Evolutionary conservation across 1,284 basidiomycete genomes (phyloP), one percentile per base, ranked within the genome.

Genomic region (Dichomitus squalens): DNA sequence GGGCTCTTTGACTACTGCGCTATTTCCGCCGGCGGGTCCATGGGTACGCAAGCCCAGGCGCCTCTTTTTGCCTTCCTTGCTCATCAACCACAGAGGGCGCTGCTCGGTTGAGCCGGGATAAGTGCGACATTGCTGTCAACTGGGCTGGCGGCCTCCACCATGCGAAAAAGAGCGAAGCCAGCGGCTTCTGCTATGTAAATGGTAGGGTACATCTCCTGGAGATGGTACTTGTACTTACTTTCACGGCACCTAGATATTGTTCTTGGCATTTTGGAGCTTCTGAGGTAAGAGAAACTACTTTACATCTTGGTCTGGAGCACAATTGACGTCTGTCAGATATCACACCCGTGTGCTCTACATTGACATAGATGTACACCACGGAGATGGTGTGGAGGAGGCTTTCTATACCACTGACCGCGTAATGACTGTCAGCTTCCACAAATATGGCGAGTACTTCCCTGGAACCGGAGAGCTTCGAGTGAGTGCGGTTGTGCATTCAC

Each of bases 371-470:
- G 94, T 98, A 0, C 97, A 99, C 73, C 97, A 99, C 66, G 97
- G 97, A 16, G 97, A 99, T 73, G 97, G 97, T 41, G 97, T 99
- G 7, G 97, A 99, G 72, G 97, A 99, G 74, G 97, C 97, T 0
- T 99, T 99, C 73, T 99, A 98, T 73, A 97, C 96, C 0, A 99
- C 97, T 14, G 96, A 99, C 71, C 82, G 97, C 44, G 97, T 99
- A 49, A 99, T 99, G 97, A 98, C 96, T 0, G 90, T 90, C 70
- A 95, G 92, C 66, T 98, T 99, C 76, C 97, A 99, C 76, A 99
- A 99, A 75, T 99, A 98, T 68, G 97, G 97, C 47, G 97, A 99
- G 73, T 99, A 94, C 75, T 99, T 99, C 77, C 97, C 97, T 18
- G 97, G 97, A 11, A 99, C 97, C 1, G 97, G 97, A 31, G 96